Conservation (phyloP, 768 basidiomycete genomes). For the Gloeostereum incarnatum region DNA sequence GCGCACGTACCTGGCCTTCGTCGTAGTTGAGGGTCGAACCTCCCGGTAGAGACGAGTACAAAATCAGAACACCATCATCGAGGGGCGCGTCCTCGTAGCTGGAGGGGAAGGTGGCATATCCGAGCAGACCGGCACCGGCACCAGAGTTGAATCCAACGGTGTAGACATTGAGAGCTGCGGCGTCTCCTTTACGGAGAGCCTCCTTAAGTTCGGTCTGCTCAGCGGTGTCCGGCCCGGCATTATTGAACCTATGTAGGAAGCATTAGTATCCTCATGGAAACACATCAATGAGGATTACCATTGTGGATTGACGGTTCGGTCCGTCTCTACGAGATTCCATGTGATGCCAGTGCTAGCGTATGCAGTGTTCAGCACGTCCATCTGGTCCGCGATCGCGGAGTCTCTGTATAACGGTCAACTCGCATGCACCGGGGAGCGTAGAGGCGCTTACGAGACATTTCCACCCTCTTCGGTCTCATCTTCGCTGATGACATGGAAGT, state of each 20-base stretch:
- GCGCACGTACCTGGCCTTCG: conserved; percentile 4
- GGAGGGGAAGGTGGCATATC: conserved; percentile 34
- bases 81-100: conserved; percentile 17
- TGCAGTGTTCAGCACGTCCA: conserved; percentile 28
- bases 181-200: conserved; percentile 24
- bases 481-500: conserved; percentile 34
- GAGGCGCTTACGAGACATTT: conserved; percentile 24
- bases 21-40: conserved; percentile 25
- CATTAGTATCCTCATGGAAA: no score
- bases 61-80: conserved; percentile 30
- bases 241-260: no score
- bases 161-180: conserved; percentile 29
- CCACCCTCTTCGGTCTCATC: conserved; percentile 28
- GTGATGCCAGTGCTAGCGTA: conserved; percentile 23
- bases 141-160: conserved; percentile 24
- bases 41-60: conserved; percentile 20
- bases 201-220: conserved; percentile 27
- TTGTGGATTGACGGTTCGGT: conserved; percentile 22
- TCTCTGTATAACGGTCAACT: conserved; percentile 10
- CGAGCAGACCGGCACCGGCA: conserved; percentile 22
- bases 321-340: conserved; percentile 22
- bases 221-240: conserved; percentile 13
- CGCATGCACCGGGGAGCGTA: background rate
- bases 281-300: no score
- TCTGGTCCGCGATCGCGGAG: conserved; percentile 22